These are phyloP conservation scores for Pythium aristosporum DNA, from an alignment of 352 stramenopile species.

Conservation along the genomic window DNA sequence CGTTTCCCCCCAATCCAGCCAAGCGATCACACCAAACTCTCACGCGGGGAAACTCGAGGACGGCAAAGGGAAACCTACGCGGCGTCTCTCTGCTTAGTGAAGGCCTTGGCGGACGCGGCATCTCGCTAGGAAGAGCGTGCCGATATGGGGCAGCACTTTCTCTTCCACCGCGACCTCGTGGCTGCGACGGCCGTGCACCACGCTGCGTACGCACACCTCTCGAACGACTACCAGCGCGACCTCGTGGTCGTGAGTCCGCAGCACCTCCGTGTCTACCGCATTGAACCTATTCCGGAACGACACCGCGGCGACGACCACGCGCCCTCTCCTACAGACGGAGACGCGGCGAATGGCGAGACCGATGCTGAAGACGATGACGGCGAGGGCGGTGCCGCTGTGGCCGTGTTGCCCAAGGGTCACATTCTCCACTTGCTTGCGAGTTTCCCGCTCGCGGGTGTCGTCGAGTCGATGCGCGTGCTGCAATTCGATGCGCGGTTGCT, in stretches of 20 bases:
- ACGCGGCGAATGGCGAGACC: background rate
- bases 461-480: constrained; percentile 70
- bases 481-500: constrained; percentile 61
- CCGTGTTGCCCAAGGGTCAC: constrained; percentile 43
- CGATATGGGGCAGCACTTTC: constrained; percentile 80
- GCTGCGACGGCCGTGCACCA: constrained; percentile 77
- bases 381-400: background rate
- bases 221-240: constrained; percentile 64
- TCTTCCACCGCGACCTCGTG: constrained; percentile 82
- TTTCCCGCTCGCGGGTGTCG: constrained; percentile 72
- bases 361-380: constrained; percentile 1
- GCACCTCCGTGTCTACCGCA: constrained; percentile 73
- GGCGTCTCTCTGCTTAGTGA: constrained; percentile 5
- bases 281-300: constrained; percentile 53
- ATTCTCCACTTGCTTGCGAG: constrained; percentile 70
- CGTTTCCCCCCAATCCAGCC: background rate
- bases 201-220: constrained; percentile 61
- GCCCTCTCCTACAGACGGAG: background rate
- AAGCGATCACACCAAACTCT: background rate
- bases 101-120: background rate
- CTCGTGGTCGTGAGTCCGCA: constrained; percentile 76
- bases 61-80: background rate
- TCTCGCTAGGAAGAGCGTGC: background rate
- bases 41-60: background rate
- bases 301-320: constrained; percentile 7